Percentiles rank a stretch among this genome's conserved stretches.
Conservation (phyloP, 352 stramenopile genomes). For the Phytophthora ramorum region DNA sequence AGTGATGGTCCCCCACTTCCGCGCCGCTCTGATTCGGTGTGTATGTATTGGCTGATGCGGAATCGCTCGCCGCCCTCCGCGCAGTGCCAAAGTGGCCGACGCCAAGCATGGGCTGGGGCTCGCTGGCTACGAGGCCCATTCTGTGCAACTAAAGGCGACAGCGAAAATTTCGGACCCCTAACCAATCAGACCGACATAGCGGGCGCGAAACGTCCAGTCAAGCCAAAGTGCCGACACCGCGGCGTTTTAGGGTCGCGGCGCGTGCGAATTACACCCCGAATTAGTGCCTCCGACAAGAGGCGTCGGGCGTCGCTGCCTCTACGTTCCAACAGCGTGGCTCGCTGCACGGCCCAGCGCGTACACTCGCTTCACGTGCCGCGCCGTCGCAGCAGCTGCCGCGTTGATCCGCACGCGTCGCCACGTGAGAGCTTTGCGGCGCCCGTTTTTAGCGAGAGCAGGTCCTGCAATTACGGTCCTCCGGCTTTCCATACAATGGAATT, state of each 20-base stretch:
- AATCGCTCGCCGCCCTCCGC: not conserved
- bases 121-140: conserved; percentile 27
- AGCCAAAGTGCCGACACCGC: conserved; percentile 21
- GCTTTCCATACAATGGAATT: conserved; percentile 34
- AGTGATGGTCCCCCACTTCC: conserved; percentile 2
- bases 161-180: conserved; percentile 84
- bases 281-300: not conserved
- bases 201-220: conserved; percentile 22
- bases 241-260: conserved; percentile 1
- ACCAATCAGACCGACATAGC: conserved; percentile 22
- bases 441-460: conserved; percentile 29
- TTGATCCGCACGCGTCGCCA: not conserved
- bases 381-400: conserved; percentile 3
- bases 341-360: not conserved
- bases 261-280: conserved; percentile 10
- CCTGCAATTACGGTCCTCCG: conserved; percentile 26
- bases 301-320: not conserved
- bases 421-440: conserved; percentile 16
- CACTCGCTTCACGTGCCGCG: not conserved
- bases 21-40: not conserved
- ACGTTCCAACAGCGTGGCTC: conserved; percentile 9
- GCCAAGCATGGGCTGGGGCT: not conserved
- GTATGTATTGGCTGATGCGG: not conserved
- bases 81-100: conserved; percentile 21
- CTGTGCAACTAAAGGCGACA: conserved; percentile 39